Conservation (phyloP, 495 filamentous ascomycete genomes). For the Penicillium manginii region DNA sequence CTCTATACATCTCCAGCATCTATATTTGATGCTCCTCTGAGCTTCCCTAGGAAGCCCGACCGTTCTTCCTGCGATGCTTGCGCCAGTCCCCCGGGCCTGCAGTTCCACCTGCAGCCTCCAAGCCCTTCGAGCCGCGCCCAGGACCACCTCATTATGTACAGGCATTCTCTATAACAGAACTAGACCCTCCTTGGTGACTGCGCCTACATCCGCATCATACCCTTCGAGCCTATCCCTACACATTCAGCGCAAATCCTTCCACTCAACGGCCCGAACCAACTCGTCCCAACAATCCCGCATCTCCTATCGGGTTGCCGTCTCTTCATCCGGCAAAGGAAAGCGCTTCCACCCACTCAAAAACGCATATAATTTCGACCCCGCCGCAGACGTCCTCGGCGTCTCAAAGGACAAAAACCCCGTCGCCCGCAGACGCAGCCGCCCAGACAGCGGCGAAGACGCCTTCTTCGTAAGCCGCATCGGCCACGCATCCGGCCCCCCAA, state of each 20-base stretch:
- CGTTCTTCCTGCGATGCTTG: slow-evolving; percentile 31
- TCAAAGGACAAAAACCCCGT: slow-evolving; percentile 38
- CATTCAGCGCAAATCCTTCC: slow-evolving; percentile 29
- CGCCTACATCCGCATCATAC: too few species aligned
- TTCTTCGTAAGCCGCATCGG: slow-evolving; percentile 86
- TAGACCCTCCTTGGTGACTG: slow-evolving; percentile 29
- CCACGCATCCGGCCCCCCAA: slow-evolving; percentile 29
- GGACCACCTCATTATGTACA: not conserved
- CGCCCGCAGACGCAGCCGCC: slow-evolving; percentile 49
- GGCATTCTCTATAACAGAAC: not conserved
- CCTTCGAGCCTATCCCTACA: too few species aligned
- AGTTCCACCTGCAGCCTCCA: slow-evolving; percentile 42
- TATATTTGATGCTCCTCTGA: slow-evolving; percentile 11
- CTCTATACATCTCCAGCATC: slow-evolving; percentile 7
- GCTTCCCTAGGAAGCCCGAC: not conserved
- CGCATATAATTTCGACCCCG: slow-evolving; percentile 76
- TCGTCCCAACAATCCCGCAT: slow-evolving; percentile 32
- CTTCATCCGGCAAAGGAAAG: slow-evolving; percentile 75
- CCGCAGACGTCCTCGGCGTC: slow-evolving; percentile 55
- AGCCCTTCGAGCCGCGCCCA: slow-evolving; percentile 4
- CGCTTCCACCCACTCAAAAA: slow-evolving; percentile 71
- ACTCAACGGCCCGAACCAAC: slow-evolving; percentile 27
- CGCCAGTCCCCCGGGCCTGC: slow-evolving; percentile 41
- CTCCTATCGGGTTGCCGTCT: slow-evolving; percentile 56
- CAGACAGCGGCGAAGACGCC: slow-evolving; percentile 88